phyloP scores from a whole-genome alignment of 805 yeast species.

The Yarrowia phangngaensis region DNA sequence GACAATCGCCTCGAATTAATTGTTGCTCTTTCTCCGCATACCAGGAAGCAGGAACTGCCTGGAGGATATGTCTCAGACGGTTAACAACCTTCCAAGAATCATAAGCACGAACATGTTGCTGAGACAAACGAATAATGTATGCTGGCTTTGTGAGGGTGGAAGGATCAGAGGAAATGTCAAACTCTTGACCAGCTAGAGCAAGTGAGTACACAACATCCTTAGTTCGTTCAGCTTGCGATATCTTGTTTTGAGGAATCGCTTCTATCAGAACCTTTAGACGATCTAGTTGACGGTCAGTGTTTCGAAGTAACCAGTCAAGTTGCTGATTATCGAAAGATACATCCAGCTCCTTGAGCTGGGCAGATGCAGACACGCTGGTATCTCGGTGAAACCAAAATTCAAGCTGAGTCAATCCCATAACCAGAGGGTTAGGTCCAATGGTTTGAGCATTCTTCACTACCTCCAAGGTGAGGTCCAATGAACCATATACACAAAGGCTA shows the following conservation, averaged over 20 bases:
- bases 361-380: conserved; percentile 30
- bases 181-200: conserved; percentile 48
- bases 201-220: conserved; percentile 44
- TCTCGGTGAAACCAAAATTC: conserved; percentile 40
- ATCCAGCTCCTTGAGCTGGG: conserved; percentile 38
- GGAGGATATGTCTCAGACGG: conserved; percentile 68
- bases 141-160: conserved; percentile 88
- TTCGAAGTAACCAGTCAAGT: conserved; percentile 36
- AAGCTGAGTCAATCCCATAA: conserved; percentile 35
- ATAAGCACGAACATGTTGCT: conserved; percentile 69
- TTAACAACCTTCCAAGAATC: conserved; percentile 87
- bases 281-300: conserved; percentile 16
- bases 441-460: conserved; percentile 15
- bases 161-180: conserved; percentile 73
- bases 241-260: conserved; percentile 5
- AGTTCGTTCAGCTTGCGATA: not conserved
- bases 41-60: conserved; percentile 58
- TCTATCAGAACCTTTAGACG: conserved; percentile 4
- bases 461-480: conserved; percentile 22
- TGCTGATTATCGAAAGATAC: conserved; percentile 39
- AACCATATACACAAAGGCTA: conserved; percentile 6
- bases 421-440: conserved; percentile 32
- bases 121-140: conserved; percentile 60
- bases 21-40: conserved; percentile 36
- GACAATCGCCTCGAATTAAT: conserved; percentile 41